Conservation (phyloP, 495 filamentous ascomycete genomes). For the Penicillium crystallinum region DNA sequence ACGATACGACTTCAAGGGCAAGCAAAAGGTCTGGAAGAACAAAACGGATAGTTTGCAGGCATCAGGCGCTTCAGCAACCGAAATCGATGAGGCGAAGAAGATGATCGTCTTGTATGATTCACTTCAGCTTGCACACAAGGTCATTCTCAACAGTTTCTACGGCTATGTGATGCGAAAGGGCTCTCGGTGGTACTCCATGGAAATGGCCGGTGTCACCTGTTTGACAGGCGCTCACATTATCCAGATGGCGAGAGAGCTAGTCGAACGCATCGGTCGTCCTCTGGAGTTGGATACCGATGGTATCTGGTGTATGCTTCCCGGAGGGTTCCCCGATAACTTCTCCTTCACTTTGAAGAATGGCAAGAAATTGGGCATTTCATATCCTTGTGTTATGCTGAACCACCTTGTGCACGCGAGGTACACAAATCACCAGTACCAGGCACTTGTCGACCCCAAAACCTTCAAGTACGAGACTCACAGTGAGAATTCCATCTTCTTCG, state of each 20-base stretch:
- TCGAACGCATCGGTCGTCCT: slow-evolving; percentile 88
- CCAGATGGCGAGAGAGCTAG: slow-evolving; percentile 89
- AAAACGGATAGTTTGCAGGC: slow-evolving; percentile 84
- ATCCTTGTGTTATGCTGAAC: slow-evolving; percentile 99
- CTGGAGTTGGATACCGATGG: slow-evolving; percentile 98
- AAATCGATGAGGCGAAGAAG: slow-evolving; percentile 94
- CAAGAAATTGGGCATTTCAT: slow-evolving; percentile 92
- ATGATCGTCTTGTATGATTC: slow-evolving; percentile 98
- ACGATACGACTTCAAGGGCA: slow-evolving; percentile 94
- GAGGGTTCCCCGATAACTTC: slow-evolving; percentile 95
- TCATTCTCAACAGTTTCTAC: slow-evolving; percentile 99
- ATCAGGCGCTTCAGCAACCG: slow-evolving; percentile 65
- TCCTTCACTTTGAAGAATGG: slow-evolving; percentile 89
- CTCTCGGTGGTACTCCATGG: slow-evolving; percentile 98
- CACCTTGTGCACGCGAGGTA: slow-evolving; percentile 93
- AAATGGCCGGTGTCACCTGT: slow-evolving; percentile 99
- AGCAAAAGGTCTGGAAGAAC: slow-evolving; percentile 97
- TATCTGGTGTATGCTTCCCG: slow-evolving; percentile 99
- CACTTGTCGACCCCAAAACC: slow-evolving; percentile 67
- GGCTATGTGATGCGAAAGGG: slow-evolving; percentile 99
- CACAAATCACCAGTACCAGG: slow-evolving; percentile 97
- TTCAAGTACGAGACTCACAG: slow-evolving; percentile 93
- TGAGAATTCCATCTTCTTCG: slow-evolving; percentile 99
- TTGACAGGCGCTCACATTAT: slow-evolving; percentile 96
- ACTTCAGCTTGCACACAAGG: slow-evolving; percentile 93